A percentile compares a stretch with the other conserved stretches of the same genome.
Conservation (phyloP, 2,329 filamentous ascomycete species). For the Colletotrichum lupini region DNA sequence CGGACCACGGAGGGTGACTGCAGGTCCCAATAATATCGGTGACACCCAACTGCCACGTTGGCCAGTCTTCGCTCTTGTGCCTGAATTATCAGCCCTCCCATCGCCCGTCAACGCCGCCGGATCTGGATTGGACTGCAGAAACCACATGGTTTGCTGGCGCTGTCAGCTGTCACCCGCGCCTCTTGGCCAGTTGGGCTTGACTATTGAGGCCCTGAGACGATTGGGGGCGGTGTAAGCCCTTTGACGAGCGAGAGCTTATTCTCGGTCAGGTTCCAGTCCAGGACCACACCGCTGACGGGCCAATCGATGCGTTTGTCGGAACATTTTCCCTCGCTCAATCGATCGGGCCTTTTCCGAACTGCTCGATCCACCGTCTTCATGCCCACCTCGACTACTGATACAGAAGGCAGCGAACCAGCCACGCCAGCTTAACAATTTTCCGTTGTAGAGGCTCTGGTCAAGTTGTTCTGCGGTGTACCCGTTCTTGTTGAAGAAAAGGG, state of each 20-base stretch:
- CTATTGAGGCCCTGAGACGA: slow-evolving; percentile 24
- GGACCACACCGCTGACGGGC: background rate
- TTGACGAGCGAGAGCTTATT: slow-evolving; percentile 12
- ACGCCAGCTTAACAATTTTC: background rate
- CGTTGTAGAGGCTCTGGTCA: background rate
- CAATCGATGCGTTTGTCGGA: slow-evolving; percentile 24
- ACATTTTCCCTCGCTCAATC: slow-evolving; percentile 31
- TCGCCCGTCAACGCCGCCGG: slow-evolving; percentile 10
- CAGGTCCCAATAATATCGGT: slow-evolving; percentile 11
- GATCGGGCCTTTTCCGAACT: slow-evolving; percentile 31
- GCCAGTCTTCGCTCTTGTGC: slow-evolving; percentile 14
- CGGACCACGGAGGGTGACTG: slow-evolving; percentile 10
- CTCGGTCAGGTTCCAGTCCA: slow-evolving; percentile 27
- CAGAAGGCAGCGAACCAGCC: background rate
- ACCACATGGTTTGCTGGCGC: slow-evolving; percentile 7
- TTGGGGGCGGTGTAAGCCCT: slow-evolving; percentile 19
- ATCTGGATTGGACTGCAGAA: background rate
- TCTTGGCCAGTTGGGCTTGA: background rate
- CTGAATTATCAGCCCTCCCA: slow-evolving; percentile 19
- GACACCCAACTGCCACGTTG: slow-evolving; percentile 33
- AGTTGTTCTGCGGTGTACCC: background rate
- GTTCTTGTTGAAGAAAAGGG: slow-evolving; percentile 1
- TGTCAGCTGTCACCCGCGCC: slow-evolving; percentile 5
- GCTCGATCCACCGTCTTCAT: slow-evolving; percentile 17
- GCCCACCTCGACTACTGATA: background rate